Conservation (phyloP, 2,329 filamentous ascomycete species). For the Colletotrichum tanaceti region DNA sequence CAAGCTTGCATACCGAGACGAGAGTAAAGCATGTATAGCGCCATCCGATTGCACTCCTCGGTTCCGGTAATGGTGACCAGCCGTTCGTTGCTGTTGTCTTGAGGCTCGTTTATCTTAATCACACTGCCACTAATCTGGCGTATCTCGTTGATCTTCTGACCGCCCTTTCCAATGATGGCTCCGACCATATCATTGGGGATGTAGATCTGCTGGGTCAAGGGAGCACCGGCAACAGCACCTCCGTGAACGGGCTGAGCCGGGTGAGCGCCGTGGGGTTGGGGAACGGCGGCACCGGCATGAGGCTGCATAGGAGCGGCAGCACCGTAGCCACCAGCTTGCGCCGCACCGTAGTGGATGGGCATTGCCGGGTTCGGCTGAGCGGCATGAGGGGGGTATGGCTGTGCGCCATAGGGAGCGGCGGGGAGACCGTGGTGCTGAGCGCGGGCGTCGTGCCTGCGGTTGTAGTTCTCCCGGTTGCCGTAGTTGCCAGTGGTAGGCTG, state of each 20-base stretch:
- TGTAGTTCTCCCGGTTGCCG: conserved; percentile 88
- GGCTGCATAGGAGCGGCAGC: conserved; percentile 84
- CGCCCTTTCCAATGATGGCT: conserved; percentile 98
- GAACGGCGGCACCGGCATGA: conserved; percentile 69
- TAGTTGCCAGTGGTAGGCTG: conserved; percentile 94
- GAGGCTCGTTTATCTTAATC: conserved; percentile 99
- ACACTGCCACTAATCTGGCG: conserved; percentile 96
- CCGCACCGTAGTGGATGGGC: conserved; percentile 77
- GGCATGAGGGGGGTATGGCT: conserved; percentile 75
- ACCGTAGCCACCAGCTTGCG: conserved; percentile 79
- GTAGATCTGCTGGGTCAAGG: conserved; percentile 97
- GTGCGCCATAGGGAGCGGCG: conserved; percentile 77
- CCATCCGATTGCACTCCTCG: conserved; percentile 99
- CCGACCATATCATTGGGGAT: conserved; percentile 99
- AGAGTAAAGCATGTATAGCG: conserved; percentile 99
- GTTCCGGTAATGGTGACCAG: conserved; percentile 97
- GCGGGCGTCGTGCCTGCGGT: conserved; percentile 77
- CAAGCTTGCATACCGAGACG: conserved; percentile 79
- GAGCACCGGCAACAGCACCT: conserved; percentile 74
- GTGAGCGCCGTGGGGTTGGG: conserved; percentile 65
- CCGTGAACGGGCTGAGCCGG: conserved; percentile 78
- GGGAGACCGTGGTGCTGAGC: conserved; percentile 74
- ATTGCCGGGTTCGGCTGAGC: conserved; percentile 73
- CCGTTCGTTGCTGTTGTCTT: conserved; percentile 98
- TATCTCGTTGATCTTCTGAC: conserved; percentile 99